Evolutionary conservation across 257 asterid species (phyloP).

Genomic region (Agastache rugosa): DNA sequence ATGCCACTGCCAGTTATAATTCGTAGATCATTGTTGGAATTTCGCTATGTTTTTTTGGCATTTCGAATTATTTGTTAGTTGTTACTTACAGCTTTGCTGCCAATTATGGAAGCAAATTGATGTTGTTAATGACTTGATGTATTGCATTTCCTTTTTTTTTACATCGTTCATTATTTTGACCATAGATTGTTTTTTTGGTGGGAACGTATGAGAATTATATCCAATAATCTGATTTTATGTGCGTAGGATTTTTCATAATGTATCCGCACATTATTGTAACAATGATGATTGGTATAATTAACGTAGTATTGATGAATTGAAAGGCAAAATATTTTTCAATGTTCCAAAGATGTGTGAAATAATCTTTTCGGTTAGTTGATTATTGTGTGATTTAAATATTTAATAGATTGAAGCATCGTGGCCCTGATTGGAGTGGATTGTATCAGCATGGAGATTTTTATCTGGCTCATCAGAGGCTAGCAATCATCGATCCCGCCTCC

Average conservation of each 20-base stretch:
- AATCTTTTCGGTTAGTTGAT: background rate
- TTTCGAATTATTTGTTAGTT: background rate
- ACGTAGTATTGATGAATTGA: background rate
- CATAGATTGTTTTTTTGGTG: background rate
- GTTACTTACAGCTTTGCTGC: background rate
- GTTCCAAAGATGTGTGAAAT: background rate
- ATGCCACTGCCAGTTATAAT: background rate
- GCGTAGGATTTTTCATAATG: background rate
- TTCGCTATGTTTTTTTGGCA: background rate
- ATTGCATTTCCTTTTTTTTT: background rate
- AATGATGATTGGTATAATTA: background rate
- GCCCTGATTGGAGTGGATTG: slow-evolving; percentile 99
- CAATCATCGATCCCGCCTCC: slow-evolving; percentile 94
- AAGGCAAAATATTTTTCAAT: background rate
- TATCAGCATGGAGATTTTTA: slow-evolving; percentile 81
- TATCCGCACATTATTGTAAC: background rate
- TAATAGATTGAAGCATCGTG: slow-evolving; percentile 92
- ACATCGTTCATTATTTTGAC: background rate
- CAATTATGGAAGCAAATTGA: background rate
- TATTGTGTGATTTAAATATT: background rate
- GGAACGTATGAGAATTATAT: background rate
- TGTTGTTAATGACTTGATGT: background rate
- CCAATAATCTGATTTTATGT: background rate
- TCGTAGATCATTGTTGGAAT: background rate
- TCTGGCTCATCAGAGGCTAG: slow-evolving; percentile 90